These are phyloP conservation scores for Neobulgaria alba DNA, from an alignment of 2,329 filamentous ascomycete genomes.

Conservation along the genomic window DNA sequence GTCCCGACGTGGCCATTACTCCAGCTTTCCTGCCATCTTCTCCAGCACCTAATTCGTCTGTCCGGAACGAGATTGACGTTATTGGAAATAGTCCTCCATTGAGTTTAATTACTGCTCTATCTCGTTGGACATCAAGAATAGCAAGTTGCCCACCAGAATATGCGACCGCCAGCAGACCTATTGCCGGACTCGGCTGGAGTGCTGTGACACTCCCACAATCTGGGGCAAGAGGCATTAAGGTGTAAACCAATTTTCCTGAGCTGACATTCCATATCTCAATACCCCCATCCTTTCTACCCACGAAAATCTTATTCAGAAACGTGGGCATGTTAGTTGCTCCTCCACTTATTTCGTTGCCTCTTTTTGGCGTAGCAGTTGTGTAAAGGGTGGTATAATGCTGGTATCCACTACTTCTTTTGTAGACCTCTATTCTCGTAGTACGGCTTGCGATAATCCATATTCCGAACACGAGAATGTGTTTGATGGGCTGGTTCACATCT, in stretches of 20 bases:
- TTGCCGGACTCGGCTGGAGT: conserved; percentile 71
- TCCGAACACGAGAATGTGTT: conserved; percentile 73
- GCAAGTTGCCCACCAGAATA: conserved; percentile 72
- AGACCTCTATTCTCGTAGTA: conserved; percentile 71
- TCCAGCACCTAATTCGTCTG: conserved; percentile 79
- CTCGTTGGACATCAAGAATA: conserved; percentile 73
- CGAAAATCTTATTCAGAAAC: conserved; percentile 91
- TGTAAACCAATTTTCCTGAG: conserved; percentile 85
- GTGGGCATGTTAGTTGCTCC: conserved; percentile 85
- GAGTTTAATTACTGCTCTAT: conserved; percentile 62
- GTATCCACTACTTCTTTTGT: conserved; percentile 71
- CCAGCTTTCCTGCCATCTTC: conserved; percentile 77
- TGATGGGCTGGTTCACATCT: conserved; percentile 61
- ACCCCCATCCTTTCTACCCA: conserved; percentile 76
- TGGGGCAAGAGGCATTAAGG: conserved; percentile 66
- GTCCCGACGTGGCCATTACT: conserved; percentile 86
- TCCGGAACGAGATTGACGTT: conserved; percentile 81
- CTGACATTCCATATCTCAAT: conserved; percentile 98
- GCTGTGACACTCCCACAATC: conserved; percentile 77
- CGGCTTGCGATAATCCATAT: conserved; percentile 84
- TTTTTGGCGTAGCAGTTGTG: conserved; percentile 45
- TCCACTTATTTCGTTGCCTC: conserved; percentile 63
- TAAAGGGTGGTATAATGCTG: conserved; percentile 86
- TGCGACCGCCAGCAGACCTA: conserved; percentile 81
- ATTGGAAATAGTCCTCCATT: conserved; percentile 61